A percentile compares a stretch with the other conserved stretches of the same genome.
These are phyloP conservation scores for Debaryomycetaceae sp. DNA, from an alignment of 1,139 yeast species.

Conservation along the genomic window DNA sequence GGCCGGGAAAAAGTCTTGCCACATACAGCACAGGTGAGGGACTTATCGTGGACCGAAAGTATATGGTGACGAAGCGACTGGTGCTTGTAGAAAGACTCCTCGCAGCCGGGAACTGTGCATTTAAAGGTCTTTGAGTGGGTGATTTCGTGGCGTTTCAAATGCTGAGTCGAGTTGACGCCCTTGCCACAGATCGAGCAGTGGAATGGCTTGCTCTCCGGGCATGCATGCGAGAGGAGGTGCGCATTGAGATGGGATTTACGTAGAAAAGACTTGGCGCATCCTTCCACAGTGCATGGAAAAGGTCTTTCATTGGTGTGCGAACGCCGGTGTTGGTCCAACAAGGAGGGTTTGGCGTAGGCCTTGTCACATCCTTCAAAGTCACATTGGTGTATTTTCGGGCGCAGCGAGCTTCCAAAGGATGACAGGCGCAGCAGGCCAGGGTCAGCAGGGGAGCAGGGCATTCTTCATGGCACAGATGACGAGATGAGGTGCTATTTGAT, in stretches of 20 bases:
- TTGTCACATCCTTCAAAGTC: conserved; percentile 58
- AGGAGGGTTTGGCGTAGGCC: conserved; percentile 70
- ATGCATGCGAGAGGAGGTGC: conserved; percentile 55
- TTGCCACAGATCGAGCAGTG: conserved; percentile 70
- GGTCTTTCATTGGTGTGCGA: conserved; percentile 77
- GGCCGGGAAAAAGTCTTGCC: conserved; percentile 51
- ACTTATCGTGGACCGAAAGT: conserved; percentile 46
- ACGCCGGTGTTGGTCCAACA: conserved; percentile 70
- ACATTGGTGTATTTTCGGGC: conserved; percentile 47
- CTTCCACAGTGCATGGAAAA: conserved; percentile 42
- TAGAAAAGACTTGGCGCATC: conserved; percentile 56
- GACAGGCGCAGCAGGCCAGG: conserved; percentile 1
- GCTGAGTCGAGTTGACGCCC: conserved; percentile 77
- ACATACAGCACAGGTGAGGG: conserved; percentile 47
- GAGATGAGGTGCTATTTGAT: no score
- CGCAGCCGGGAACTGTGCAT: conserved; percentile 56
- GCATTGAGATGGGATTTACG: conserved; percentile 73
- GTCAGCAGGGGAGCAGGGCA: neutral
- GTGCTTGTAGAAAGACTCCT: conserved; percentile 62
- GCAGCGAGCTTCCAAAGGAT: conserved; percentile 2
- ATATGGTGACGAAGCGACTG: conserved; percentile 71
- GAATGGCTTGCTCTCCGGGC: conserved; percentile 54
- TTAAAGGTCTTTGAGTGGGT: conserved; percentile 65
- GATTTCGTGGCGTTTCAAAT: conserved; percentile 66
- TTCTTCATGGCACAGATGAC: no score